Evolutionary conservation across 495 filamentous ascomycete genomes (phyloP).

Genomic region (Xylaria longipes): DNA sequence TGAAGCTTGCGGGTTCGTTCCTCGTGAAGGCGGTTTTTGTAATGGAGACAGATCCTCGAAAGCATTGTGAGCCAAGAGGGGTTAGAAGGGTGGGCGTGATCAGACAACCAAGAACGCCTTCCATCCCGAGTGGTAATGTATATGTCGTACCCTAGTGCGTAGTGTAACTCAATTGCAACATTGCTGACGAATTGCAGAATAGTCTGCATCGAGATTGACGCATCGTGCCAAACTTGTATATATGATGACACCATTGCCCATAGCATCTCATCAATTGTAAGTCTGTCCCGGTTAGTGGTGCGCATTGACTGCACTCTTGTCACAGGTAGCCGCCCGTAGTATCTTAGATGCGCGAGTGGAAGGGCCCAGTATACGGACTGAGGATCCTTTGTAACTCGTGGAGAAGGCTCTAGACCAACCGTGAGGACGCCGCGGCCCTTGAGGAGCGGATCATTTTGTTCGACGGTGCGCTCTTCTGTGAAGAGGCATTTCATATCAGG

Average conservation of each 20-base stretch:
- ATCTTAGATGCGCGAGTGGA: slow-evolving; percentile 40
- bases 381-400: not conserved
- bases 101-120: not conserved
- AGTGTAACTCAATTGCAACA: slow-evolving; percentile 19
- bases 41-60: slow-evolving; percentile 4
- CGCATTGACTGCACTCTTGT: slow-evolving; percentile 8
- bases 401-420: slow-evolving; percentile 14
- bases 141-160: slow-evolving; percentile 9
- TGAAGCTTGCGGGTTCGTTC: slow-evolving; percentile 9
- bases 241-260: slow-evolving; percentile 16
- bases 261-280: slow-evolving; percentile 17
- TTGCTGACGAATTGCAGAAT: slow-evolving; percentile 14
- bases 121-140: no score
- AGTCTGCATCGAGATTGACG: not conserved
- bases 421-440: slow-evolving; percentile 14
- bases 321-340: slow-evolving; percentile 37
- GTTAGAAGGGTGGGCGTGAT: not conserved
- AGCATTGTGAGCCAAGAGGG: slow-evolving; percentile 14
- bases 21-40: slow-evolving; percentile 13
- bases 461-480: slow-evolving; percentile 6
- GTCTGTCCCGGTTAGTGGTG: slow-evolving; percentile 9
- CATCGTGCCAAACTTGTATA: slow-evolving; percentile 3
- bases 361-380: slow-evolving; percentile 43
- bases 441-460: slow-evolving; percentile 33
- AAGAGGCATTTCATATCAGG: slow-evolving; percentile 40